Evolutionary conservation across 169 alveolate genomes (phyloP), one percentile per base, ranked within the genome.

Genomic region (Cryptosporidium tyzzeri): DNA sequence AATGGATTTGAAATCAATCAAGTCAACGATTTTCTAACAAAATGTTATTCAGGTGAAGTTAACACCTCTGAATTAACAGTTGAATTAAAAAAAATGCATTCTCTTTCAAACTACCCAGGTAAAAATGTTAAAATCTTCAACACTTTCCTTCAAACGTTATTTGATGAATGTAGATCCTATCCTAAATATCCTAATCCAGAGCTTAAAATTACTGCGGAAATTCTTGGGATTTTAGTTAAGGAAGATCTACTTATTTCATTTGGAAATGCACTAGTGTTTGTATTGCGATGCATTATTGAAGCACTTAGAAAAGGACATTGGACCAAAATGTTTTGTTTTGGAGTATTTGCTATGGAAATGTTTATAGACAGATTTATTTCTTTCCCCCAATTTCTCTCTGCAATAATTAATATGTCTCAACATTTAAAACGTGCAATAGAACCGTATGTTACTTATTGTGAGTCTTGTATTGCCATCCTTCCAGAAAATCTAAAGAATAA

Each of bases 101-200:
- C 48, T 7, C 18, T 33, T 29, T 37, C 89, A 62, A 65, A 7
- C 23, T 16, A 80, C 14, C 29, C 89, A 18, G 23, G 39, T 12
- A 50, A 29, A 5, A 73, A 80, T 5, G 21, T 31, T 2, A 80
- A 80, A 33, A 16, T 80, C 4, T 59, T 80, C 35, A 80, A 80
- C 26, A 61, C 44, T 14, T 62, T 80, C n/a, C 92, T 95, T 44
- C 91, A 93, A 69, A 93, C 95, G 14, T 41, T 95, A 58, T 94
- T 95, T 71, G 94, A 92, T 92, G 97, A 95, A 86, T 95, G 97
- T 80, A 89, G 94, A 58, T 95, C 94, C 69, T 95, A 92, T 92
- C 97, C 97, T 8, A 95, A 95, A 68, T 95, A 95, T 71, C 97
- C 97, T 3, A 62, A 84, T 33, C 95, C 92, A 84, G 97, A 95